These are phyloP conservation scores for Ceriops tagal DNA, from an alignment of 345 rosid genomes.

Conservation along the genomic window DNA sequence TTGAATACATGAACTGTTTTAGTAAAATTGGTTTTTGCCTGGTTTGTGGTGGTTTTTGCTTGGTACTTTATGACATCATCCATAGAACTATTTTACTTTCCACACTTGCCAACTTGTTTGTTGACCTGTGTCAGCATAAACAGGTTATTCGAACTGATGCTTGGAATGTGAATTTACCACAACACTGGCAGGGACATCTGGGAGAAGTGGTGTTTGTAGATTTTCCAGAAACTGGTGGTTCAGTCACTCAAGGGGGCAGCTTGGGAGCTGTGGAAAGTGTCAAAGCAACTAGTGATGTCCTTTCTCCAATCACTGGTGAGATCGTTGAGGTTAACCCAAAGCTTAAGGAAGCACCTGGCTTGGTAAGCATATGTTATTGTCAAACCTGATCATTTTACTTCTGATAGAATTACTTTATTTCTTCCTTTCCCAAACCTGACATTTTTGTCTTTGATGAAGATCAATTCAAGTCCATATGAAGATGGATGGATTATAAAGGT, in stretches of 20 bases:
- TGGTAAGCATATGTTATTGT: slow-evolving; percentile 35
- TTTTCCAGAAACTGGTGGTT: slow-evolving; percentile 59
- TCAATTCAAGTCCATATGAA: slow-evolving; percentile 85
- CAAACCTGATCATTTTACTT: neutral
- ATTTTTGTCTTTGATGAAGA: slow-evolving; percentile 33
- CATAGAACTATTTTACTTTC: no score
- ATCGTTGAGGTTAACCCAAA: slow-evolving; percentile 71
- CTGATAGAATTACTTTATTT: neutral
- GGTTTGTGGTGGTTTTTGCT: no score
- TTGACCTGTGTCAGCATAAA: neutral
- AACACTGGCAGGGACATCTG: slow-evolving; percentile 61
- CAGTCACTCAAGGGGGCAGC: slow-evolving; percentile 54
- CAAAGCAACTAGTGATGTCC: slow-evolving; percentile 90
- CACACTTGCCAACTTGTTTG: no score
- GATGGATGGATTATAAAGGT: slow-evolving; percentile 99
- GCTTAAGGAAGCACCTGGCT: slow-evolving; percentile 71
- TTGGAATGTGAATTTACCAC: neutral
- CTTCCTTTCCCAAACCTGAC: neutral
- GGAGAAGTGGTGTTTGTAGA: slow-evolving; percentile 98
- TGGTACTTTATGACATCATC: no score
- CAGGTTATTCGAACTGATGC: no score
- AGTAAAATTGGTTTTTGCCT: no score
- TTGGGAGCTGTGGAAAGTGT: slow-evolving; percentile 98
- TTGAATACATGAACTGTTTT: no score
- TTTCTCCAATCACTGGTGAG: slow-evolving; percentile 85